These are phyloP conservation scores for Colletotrichum limetticola DNA, from an alignment of 2,329 filamentous ascomycete genomes.

Conservation along the genomic window DNA sequence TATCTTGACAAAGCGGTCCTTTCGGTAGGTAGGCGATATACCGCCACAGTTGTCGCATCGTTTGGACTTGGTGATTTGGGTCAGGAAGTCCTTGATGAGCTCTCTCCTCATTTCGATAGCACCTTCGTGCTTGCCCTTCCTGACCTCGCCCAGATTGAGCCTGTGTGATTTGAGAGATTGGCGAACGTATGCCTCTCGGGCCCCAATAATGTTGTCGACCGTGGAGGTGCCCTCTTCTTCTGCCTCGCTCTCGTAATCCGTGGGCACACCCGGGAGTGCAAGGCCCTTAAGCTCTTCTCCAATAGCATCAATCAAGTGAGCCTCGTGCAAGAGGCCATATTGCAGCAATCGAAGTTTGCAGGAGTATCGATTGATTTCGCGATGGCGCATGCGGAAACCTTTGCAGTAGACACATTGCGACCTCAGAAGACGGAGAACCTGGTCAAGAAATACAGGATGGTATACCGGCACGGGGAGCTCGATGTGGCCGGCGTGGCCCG, in stretches of 20 bases:
- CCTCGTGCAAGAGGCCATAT: conserved; percentile 81
- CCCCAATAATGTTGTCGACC: conserved; percentile 64
- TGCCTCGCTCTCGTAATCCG: conserved; percentile 66
- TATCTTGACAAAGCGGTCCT: conserved; percentile 92
- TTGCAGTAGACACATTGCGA: conserved; percentile 94
- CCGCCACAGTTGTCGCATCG: conserved; percentile 75
- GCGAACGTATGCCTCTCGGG: conserved; percentile 76
- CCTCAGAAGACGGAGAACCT: conserved; percentile 84
- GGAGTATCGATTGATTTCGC: conserved; percentile 79
- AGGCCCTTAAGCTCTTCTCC: conserved; percentile 59
- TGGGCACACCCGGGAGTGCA: conserved; percentile 46
- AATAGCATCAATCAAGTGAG: conserved; percentile 65
- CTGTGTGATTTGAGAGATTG: conserved; percentile 73
- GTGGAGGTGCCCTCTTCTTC: conserved; percentile 69
- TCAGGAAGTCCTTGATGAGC: conserved; percentile 84
- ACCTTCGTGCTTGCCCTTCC: conserved; percentile 82
- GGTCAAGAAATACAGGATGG: conserved; percentile 96
- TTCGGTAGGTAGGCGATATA: conserved; percentile 85
- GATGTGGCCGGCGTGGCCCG: conserved; percentile 94
- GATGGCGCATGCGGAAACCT: conserved; percentile 81
- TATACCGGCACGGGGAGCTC: conserved; percentile 94
- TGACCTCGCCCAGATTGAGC: conserved; percentile 58
- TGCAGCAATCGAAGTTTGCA: conserved; percentile 90
- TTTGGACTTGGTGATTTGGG: conserved; percentile 74
- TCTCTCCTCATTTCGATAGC: conserved; percentile 79